Evolutionary conservation across 306 rosid genomes (phyloP), one percentile per base, ranked within the genome.

Genomic region (Sophora flavescens): DNA sequence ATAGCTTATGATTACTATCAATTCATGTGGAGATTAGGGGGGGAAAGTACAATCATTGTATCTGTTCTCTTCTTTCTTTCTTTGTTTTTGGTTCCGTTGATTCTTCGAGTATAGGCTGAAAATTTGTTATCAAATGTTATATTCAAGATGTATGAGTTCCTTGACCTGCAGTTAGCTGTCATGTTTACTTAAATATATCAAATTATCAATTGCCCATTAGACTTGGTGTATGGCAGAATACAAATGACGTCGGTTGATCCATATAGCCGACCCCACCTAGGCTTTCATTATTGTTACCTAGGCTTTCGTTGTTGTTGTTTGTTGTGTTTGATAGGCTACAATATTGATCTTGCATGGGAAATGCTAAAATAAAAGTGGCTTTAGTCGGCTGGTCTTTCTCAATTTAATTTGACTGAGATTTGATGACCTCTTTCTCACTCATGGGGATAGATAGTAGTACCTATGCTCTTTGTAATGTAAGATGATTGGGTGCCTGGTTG

Each of bases 11-110:
- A 22, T 36, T n/a, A 50, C 35, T 42, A 52, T 42, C 14, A 77
- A 57, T 11, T 22, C 68, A 78, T 61, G 64, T 38, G 12, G 74
- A 12, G 51, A 54, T 72, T 45, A 54, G 14, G 78, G 56, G 56
- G 54, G 42, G 39, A n/a, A 64, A 35, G 32, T 30, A 52, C 22
- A 22, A 22, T 22, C 22, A 22, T 22, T 22, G 22, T 22, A 0
- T 22, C 22, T 22, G 22, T 22, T 22, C n/a, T n/a, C n/a, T n/a
- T n/a, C n/a, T n/a, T n/a, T n/a, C n/a, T n/a, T n/a, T n/a, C 22
- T 22, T 22, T 22, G 1, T 22, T 22, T 22, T 22, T 22, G 22
- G 68, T 65, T 53, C 54, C 50, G 8, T 22, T 22, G 70, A 6
- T 73, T 73, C 45, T 15, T 65, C 26, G 32, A 71, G 62, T 38